phyloP scores from a whole-genome alignment of 2,329 filamentous ascomycete genomes.

The Xylaria sp. region DNA sequence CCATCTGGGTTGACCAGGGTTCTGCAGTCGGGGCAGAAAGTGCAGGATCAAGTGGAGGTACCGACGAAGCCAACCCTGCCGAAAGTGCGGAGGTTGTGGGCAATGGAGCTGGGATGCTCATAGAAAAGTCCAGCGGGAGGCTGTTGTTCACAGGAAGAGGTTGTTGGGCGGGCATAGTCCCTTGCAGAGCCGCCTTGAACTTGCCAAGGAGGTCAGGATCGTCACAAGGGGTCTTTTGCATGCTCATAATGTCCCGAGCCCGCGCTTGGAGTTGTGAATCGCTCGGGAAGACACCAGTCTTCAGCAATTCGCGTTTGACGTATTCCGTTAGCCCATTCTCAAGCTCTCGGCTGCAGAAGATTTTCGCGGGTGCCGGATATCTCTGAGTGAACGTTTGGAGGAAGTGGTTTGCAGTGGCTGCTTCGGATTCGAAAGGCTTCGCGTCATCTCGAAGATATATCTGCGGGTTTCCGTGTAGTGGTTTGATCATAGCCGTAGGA shows the following conservation, averaged over 20 bases:
- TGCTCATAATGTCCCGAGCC: slow-evolving; percentile 55
- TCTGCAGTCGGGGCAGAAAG: slow-evolving; percentile 14
- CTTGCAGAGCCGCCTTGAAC: slow-evolving; percentile 56
- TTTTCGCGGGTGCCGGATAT: slow-evolving; percentile 52
- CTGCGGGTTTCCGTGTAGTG: slow-evolving; percentile 43
- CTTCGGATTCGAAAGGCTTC: slow-evolving; percentile 51
- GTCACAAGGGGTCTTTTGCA: slow-evolving; percentile 58
- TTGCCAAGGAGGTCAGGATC: slow-evolving; percentile 57
- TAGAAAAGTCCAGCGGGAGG: slow-evolving; percentile 17
- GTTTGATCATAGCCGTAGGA: slow-evolving; percentile 41
- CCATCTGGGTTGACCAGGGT: slow-evolving; percentile 29
- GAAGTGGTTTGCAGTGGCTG: slow-evolving; percentile 54
- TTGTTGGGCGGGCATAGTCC: slow-evolving; percentile 9
- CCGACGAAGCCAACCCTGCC: slow-evolving; percentile 17
- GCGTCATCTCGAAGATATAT: slow-evolving; percentile 45
- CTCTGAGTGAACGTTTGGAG: slow-evolving; percentile 51
- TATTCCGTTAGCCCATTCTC: slow-evolving; percentile 59
- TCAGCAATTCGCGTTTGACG: slow-evolving; percentile 49
- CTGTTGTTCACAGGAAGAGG: background rate
- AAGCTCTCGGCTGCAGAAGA: slow-evolving; percentile 65
- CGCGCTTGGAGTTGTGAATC: slow-evolving; percentile 54
- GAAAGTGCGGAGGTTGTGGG: slow-evolving; percentile 22
- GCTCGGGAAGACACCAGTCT: slow-evolving; percentile 50
- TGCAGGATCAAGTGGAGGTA: background rate
- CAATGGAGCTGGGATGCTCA: slow-evolving; percentile 9